phyloP scores from a whole-genome alignment of 192 early-diverging fungal genomes.

The Coemansia reversa region DNA sequence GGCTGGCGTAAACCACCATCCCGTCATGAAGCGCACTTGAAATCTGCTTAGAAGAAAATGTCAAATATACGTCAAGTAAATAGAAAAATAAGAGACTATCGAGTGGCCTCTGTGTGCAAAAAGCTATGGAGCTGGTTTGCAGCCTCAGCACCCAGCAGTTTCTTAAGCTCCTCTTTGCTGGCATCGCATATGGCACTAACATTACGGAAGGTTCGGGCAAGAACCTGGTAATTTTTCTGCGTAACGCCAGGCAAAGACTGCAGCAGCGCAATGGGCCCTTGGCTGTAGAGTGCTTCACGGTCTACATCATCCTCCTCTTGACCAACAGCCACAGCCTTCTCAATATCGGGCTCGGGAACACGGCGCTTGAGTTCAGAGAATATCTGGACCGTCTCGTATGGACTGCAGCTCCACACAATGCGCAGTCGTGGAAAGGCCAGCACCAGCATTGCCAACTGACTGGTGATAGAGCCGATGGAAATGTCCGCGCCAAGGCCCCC shows the following conservation, averaged over 20 bases:
- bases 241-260: conserved; percentile 85
- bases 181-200: conserved; percentile 65
- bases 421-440: conserved; percentile 82
- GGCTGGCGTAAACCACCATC: background rate
- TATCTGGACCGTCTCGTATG: conserved; percentile 80
- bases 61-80: background rate
- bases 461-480: conserved; percentile 60
- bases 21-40: background rate
- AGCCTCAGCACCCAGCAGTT: conserved; percentile 63
- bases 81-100: background rate
- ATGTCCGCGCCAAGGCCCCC: conserved; percentile 55
- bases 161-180: conserved; percentile 42
- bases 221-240: conserved; percentile 69
- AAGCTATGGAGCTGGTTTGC: conserved; percentile 66
- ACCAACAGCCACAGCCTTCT: conserved; percentile 69
- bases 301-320: conserved; percentile 60
- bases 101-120: conserved; percentile 45
- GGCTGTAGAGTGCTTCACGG: conserved; percentile 65
- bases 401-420: conserved; percentile 85
- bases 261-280: conserved; percentile 77
- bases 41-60: background rate
- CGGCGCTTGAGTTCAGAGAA: conserved; percentile 87
- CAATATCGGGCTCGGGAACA: conserved; percentile 72
- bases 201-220: conserved; percentile 68
- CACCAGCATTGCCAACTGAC: conserved; percentile 73